Percentiles rank a stretch among this genome's conserved stretches.
Conservation (phyloP, 1,284 basidiomycete genomes). For the Marasmius tenuissimus region DNA sequence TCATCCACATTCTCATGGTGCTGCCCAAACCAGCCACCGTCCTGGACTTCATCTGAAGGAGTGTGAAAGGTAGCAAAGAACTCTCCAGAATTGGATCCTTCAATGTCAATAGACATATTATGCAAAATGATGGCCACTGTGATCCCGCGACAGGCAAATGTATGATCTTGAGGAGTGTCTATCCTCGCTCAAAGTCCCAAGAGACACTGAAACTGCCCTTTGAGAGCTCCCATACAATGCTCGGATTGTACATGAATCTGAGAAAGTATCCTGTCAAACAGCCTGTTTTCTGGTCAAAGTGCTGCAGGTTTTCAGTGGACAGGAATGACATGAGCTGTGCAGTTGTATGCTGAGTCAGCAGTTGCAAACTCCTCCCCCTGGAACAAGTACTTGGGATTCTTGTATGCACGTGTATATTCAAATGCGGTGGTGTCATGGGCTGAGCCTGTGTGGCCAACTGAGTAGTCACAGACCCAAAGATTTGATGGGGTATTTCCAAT, state of each 20-base stretch:
- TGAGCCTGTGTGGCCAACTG: constrained; percentile 32
- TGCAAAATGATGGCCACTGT: constrained; percentile 34
- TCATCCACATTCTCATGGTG: no score
- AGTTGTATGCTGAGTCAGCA: constrained; percentile 37
- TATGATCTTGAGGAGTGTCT: constrained; percentile 25
- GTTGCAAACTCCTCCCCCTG: constrained; percentile 36
- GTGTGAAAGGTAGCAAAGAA: no score
- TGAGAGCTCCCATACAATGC: constrained; percentile 36
- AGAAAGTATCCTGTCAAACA: constrained; percentile 30
- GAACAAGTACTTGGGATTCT: constrained; percentile 31
- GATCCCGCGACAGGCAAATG: constrained; percentile 31
- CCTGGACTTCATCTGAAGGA: no score
- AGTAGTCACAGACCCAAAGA: constrained; percentile 33
- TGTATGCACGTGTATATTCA: constrained; percentile 26
- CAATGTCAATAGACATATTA: constrained; percentile 33
- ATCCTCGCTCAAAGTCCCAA: constrained; percentile 29
- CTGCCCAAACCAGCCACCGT: no score
- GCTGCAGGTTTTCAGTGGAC: constrained; percentile 34
- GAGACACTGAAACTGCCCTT: constrained; percentile 31
- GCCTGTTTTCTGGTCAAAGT: constrained; percentile 21
- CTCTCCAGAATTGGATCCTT: constrained; percentile 26
- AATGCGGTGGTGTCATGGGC: constrained; percentile 37
- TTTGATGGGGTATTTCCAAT: constrained; percentile 34
- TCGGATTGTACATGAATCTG: constrained; percentile 30
- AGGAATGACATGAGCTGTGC: constrained; percentile 25